Evolutionary conservation across 208 protist genomes (phyloP), one percentile per base, ranked within the genome.

Genomic region (Borovskyia barvae): DNA sequence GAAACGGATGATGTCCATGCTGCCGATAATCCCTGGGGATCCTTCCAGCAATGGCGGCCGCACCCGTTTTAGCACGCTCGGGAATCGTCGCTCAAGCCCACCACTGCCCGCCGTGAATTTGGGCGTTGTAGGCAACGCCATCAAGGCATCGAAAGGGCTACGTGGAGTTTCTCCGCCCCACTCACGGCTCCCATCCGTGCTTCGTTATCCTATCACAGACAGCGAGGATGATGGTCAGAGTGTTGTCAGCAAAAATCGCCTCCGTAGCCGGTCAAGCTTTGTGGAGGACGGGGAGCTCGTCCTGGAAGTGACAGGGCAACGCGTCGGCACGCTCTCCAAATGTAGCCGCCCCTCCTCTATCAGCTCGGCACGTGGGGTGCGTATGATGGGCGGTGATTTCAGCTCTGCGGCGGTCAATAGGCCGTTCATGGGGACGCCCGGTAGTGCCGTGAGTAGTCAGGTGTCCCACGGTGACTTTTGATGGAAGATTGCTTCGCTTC

Each of bases 261-360:
- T 69, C 37, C 36, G 22, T 7, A 61, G 63, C 39, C 28, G 14
- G 30, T 50, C 52, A 2, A 61, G 22, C 28, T 56, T 69, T 26
- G 53, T 35, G 37, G 19, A 1, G 1, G 46, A 69, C 15, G 36
- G 28, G 5, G 45, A 61, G 20, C 15, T 71, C 4, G 46, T 71
- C 42, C 25, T 79, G 14, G 32, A 32, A n/a, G 35, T 73, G 8
- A n/a, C 62, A 8, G 72, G 72, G 2, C 63, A 50, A 22, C 46
- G 40, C 7, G 59, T 70, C 5, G 66, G 29, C 12, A 41, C 41
- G 11, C 50, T 57, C 2, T 12, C 24, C 6, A 50, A 41, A 29
- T 61, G 42, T 43, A 70, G 55, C 52, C 66, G 56, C 24, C 33
- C 66, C 25, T 68, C 72, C 0, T 58, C 55, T 0, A 24, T 61